Evolutionary conservation across 345 rosid genomes (phyloP), one percentile per base, ranked within the genome.

Genomic region (Odontarrhena argentea): DNA sequence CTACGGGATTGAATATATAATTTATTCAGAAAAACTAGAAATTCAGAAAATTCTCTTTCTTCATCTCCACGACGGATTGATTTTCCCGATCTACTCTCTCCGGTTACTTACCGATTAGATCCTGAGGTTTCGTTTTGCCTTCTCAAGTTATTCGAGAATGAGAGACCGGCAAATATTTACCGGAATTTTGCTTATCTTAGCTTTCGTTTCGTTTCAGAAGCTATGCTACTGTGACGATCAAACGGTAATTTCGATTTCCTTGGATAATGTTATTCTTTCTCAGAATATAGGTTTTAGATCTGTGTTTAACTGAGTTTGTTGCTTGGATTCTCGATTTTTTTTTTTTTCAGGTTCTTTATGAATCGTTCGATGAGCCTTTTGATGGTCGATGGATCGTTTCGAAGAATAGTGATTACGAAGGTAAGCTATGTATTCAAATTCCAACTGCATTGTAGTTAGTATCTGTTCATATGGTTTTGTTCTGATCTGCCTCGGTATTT

Each of bases 341-440:
- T 68, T 9, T 0, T 68, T 41, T 79, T 45, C 76, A 90, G 97
- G 77, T 84, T 61, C 73, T 90, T 0, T 80, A 86, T 67, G 97
- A 90, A 48, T 78, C 92, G 11, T 90, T 87, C 42, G 95, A 84
- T 11, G 87, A 87, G 70, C 9, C 88, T 0, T 90, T 87, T 48
- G 90, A 84, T 28, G 90, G 92, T 8, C 82, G 88, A 49, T 90
- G 97, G 97, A 72, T 78, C 66, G 81, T 84, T 49, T 90, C 97
- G 15, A 76, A 77, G 68, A 90, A 84, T 64, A 77, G 68, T 30
- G 97, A 86, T 0, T 90, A 90, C 70, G 53, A 76, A 67, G 97
- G 95, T 89, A 35, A 28, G 8, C 12, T 11, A 14, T 10, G 22
- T 22, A 9, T 42, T 37, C 12, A 7, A 37, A 2, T 34, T 0